Conservation (phyloP, 2,329 filamentous ascomycete species). For the Verticillium tricorpus region DNA sequence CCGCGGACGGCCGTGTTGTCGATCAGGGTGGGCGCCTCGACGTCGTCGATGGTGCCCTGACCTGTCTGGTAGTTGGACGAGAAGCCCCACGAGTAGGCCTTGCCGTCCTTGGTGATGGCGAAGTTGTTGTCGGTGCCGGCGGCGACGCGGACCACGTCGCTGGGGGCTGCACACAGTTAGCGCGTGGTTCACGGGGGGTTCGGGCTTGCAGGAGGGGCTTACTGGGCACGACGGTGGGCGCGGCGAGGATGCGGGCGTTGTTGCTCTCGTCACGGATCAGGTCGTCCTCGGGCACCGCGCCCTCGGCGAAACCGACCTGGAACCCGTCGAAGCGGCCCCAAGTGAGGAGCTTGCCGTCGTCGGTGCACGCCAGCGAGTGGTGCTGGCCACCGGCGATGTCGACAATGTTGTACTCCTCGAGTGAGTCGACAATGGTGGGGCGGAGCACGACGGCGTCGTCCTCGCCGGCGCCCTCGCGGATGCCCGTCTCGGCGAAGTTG, state of each 20-base stretch:
- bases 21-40: constrained; percentile 71
- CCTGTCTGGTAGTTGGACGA: constrained; percentile 76
- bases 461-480: constrained; percentile 55
- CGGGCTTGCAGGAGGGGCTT: constrained; percentile 19
- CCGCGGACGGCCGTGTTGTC: constrained; percentile 79
- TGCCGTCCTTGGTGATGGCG: constrained; percentile 64
- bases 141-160: constrained; percentile 55
- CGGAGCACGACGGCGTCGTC: constrained; percentile 69
- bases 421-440: constrained; percentile 61
- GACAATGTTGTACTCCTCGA: constrained; percentile 60
- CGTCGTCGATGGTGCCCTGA: constrained; percentile 72
- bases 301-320: constrained; percentile 53
- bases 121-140: constrained; percentile 72
- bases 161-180: constrained; percentile 29
- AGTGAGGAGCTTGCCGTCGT: constrained; percentile 51
- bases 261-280: constrained; percentile 60
- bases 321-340: constrained; percentile 57
- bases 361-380: constrained; percentile 64
- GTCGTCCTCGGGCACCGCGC: constrained; percentile 51
- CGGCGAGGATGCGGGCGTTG: constrained; percentile 66
- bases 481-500: constrained; percentile 77
- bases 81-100: constrained; percentile 78
- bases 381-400: constrained; percentile 66
- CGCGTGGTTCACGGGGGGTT: background rate
- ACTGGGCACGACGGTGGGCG: constrained; percentile 58